Base-by-base conservation (phyloP, 106 monocot genomes). In the Phalaenopsis aphrodite region DNA sequence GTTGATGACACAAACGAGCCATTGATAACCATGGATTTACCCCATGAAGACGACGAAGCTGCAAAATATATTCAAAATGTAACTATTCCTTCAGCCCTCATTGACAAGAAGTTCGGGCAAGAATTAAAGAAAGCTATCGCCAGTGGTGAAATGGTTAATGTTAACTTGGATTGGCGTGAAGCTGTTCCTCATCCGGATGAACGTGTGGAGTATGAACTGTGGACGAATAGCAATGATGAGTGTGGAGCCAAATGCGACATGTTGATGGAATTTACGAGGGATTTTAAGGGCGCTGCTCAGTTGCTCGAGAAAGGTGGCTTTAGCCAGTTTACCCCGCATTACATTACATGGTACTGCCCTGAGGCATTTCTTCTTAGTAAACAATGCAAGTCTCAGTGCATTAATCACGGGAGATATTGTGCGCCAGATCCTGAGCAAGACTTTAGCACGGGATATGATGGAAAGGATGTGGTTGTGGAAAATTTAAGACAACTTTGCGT, bases 311-410 rank as follows among this genome's bases (percentile, higher is more conserved):
- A 94, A 83, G 94, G 92, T 52, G 90, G 92, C 79, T 97, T 87
- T 69, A 94, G 87, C 80, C 94, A 90, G 77, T 97, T 97, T 89
- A 92, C 97, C 73, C 97, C 97, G n/a, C 97, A 97, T 84, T 97
- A 97, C 77, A 97, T 97, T 77, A 94, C 94, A n/a, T 97, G 97
- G 97, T 97, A 87, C 75, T 97, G 97, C 46, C 97, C 97, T 55
- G 84, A 89, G 48, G 84, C 94, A 80, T 97, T 97, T 74, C 84
- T 90, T 83, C 23, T 89, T 37, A 97, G 97, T 68, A 97, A 97
- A 71, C 97, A 97, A 75, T 97, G 97, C 87, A 90, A 86, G 77
- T 92, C 92, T n/a, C 97, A 97, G 37, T 97, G 97, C 83, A 94
- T 97, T 72, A 97, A 97, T 79, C 85, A 97, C 78, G 97, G 97